Base-by-base conservation (phyloP, 176 grass and related monocot species). In the Dactylis glomerata region DNA sequence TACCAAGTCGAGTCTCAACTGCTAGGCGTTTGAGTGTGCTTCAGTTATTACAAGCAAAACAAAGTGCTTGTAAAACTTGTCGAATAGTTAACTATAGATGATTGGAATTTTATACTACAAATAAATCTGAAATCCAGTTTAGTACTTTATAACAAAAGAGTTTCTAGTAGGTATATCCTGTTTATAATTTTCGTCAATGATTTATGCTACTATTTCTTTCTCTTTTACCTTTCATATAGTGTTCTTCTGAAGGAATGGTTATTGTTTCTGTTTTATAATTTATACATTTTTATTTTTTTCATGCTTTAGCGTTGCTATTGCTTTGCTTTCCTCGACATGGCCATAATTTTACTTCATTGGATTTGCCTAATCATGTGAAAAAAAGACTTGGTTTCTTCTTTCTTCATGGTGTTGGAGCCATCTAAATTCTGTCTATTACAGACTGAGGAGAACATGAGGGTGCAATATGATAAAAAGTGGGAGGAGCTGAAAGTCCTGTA, bases 361-460 rank as follows among this genome's bases (percentile, higher is more conserved):
- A 23, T 19, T 62, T 51, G 4, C 0, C 2, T 41, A 56, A 28
- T 55, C 56, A 32, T 46, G 8, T 75, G 27, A 20, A 82, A 56
- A 44, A 76, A 86, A 20, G 4, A 12, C 24, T 49, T 28, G 46
- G 22, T 54, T 87, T 76, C 16, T 24, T 17, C 2, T 63, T 24
- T 73, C 34, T 50, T 82, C 31, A 59, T 86, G 4, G 10, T 52
- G 22, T 65, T 77, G 45, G 28, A n/a, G n/a, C n/a, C n/a, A n/a
- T n/a, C n/a, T n/a, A n/a, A 79, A 45, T 70, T 80, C 22, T 83
- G 27, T 77, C 69, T 73, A 68, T 86, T 36, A 75, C 82, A 97
- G 94, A 61, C 22, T 23, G 84, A 88, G 72, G 89, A 97, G 78
- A 86, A 87, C 44, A 64, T 97, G 77, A 87, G 89, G 69, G n/a